Evolutionary conservation across 106 monocot species (phyloP), one percentile per base, ranked within the genome.

Genomic region (Allium fistulosum): DNA sequence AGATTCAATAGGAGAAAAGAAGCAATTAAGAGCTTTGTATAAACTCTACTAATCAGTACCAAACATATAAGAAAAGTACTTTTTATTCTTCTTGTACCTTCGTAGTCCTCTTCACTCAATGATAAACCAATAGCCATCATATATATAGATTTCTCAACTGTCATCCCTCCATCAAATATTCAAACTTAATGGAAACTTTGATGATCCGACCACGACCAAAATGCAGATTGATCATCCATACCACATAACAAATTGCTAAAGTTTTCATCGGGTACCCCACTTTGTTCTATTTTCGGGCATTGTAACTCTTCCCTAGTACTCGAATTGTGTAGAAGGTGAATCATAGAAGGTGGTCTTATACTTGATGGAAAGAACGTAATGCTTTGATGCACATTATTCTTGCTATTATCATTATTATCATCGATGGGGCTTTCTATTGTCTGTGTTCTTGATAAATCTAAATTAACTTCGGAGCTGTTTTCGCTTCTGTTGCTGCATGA

Each of bases 401-500:
- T 37, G 37, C 5, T 37, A 5, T 37, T 37, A 37, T 37, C 37
- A 37, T 37, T 37, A 69, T 73, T 46, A 7, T 13, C 8, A 18
- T 15, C 53, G 17, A 77, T 13, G 17, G 77, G 79, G 48, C 78
- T 79, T 49, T 73, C 83, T 8, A 17, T 53, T 10, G 76, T 73
- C 53, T 85, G 69, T 14, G 94, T 72, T 76, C 88, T 77, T 15
- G 91, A 83, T 14, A 78, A 86, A 51, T 86, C 88, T 55, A 86
- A 61, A 69, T 88, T 86, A 62, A 82, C 70, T 22, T 89, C 92
- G 10, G 88, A 84, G 81, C 89, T 97, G 68, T 87, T 90, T 72
- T 94, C 90, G 26, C 86, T 94, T 62, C 90, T 84, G 27, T 97
- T 92, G 89, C 97, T 97, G 80, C 80, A 87, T 8, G 92, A 97